Evolutionary conservation across 192 early-diverging fungal genomes (phyloP).

Genomic region (Backusella parvicylindrica): DNA sequence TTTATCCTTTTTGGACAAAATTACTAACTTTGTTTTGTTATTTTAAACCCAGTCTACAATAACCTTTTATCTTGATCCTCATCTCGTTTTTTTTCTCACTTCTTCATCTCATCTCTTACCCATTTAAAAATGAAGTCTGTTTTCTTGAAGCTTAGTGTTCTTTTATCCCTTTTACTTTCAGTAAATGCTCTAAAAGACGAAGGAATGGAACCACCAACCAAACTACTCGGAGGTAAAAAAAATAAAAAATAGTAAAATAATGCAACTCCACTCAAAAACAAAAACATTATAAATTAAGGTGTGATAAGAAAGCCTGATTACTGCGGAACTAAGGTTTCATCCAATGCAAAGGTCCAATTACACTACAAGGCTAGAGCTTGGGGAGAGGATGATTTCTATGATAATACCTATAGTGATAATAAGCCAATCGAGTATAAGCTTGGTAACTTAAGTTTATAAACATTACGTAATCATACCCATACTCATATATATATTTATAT

Average conservation of each 20-base stretch:
- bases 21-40: background rate
- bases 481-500: no score
- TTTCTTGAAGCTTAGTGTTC: background rate
- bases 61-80: background rate
- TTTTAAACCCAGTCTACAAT: background rate
- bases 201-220: constrained; percentile 6
- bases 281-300: background rate
- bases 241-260: background rate
- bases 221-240: constrained; percentile 15
- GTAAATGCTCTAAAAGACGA: background rate
- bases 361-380: constrained; percentile 17
- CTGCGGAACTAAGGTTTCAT: background rate
- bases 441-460: background rate
- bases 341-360: constrained; percentile 5
- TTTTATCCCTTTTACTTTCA: background rate
- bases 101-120: background rate
- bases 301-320: background rate
- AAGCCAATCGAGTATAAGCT: constrained; percentile 1
- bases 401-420: constrained; percentile 15
- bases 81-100: background rate
- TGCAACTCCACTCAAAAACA: background rate
- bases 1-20: background rate
- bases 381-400: constrained; percentile 15
- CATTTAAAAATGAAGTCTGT: constrained; percentile 6
- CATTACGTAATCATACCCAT: background rate